Conservation (phyloP, 2,329 filamentous ascomycete genomes). For the Nemania sp. region DNA sequence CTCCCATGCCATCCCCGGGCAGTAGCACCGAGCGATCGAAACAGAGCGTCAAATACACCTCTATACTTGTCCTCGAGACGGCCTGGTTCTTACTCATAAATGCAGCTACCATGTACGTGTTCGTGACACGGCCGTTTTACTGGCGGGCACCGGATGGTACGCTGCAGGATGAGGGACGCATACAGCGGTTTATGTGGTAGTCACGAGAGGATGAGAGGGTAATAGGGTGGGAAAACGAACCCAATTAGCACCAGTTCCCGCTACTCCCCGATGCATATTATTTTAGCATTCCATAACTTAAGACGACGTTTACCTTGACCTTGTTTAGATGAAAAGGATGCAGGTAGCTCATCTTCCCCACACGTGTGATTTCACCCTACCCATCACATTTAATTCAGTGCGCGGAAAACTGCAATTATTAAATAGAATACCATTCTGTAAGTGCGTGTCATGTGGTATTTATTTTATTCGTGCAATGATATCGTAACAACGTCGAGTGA, state of each 20-base stretch:
- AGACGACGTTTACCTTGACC: neutral
- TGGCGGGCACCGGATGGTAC: slow-evolving; percentile 70
- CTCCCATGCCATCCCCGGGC: slow-evolving; percentile 17
- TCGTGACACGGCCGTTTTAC: slow-evolving; percentile 74
- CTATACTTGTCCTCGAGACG: slow-evolving; percentile 68
- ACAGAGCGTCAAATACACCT: neutral
- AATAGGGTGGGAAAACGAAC: neutral
- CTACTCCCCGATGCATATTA: neutral
- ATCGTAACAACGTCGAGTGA: slow-evolving; percentile 25
- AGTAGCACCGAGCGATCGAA: neutral
- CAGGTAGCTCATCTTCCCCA: neutral
- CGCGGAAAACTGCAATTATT: neutral
- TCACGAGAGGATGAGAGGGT: neutral
- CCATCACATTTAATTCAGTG: neutral
- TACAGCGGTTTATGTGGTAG: slow-evolving; percentile 88
- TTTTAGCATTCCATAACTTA: neutral
- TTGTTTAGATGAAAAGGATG: neutral
- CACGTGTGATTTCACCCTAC: neutral
- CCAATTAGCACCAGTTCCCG: neutral
- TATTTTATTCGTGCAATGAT: slow-evolving; percentile 6
- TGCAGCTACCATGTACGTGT: slow-evolving; percentile 74
- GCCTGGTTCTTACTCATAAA: slow-evolving; percentile 77
- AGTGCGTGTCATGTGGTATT: neutral
- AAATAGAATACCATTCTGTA: neutral
- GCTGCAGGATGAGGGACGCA: slow-evolving; percentile 64